Conservation (phyloP, 2,329 filamentous ascomycete genomes). For the Fusarium musae region DNA sequence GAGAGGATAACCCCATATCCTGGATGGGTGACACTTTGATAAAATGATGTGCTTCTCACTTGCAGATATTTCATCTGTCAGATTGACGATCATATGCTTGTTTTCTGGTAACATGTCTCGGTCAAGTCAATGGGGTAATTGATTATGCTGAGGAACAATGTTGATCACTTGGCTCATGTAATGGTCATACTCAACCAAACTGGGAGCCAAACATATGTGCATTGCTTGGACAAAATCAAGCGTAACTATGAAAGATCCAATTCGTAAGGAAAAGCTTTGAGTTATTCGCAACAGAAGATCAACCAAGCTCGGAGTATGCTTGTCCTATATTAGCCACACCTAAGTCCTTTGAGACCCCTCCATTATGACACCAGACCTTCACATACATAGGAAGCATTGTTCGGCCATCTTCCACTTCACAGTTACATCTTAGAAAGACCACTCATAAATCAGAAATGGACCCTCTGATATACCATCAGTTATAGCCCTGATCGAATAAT, state of each 20-base stretch:
- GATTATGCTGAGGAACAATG: background rate
- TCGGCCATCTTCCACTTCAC: no score
- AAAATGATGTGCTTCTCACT: background rate
- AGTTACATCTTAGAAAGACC: background rate
- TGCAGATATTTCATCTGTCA: background rate
- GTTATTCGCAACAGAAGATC: background rate
- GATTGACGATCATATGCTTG: background rate
- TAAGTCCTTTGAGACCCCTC: background rate
- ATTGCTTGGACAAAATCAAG: background rate
- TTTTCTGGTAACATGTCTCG: background rate
- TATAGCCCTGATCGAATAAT: background rate
- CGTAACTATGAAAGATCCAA: no score
- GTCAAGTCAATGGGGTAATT: background rate
- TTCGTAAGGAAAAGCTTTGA: background rate
- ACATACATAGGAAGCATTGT: background rate
- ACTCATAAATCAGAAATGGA: background rate
- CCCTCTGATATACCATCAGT: no score
- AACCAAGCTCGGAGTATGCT: background rate
- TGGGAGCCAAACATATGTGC: background rate
- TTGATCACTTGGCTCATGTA: background rate
- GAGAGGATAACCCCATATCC: slow-evolving; percentile 61
- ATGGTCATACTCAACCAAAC: background rate
- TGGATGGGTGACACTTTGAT: background rate
- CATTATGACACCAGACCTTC: background rate
- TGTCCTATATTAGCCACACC: background rate